These are phyloP conservation scores for Sarocladiaceae sp. DNA, from an alignment of 2,329 filamentous ascomycete species.

Conservation along the genomic window DNA sequence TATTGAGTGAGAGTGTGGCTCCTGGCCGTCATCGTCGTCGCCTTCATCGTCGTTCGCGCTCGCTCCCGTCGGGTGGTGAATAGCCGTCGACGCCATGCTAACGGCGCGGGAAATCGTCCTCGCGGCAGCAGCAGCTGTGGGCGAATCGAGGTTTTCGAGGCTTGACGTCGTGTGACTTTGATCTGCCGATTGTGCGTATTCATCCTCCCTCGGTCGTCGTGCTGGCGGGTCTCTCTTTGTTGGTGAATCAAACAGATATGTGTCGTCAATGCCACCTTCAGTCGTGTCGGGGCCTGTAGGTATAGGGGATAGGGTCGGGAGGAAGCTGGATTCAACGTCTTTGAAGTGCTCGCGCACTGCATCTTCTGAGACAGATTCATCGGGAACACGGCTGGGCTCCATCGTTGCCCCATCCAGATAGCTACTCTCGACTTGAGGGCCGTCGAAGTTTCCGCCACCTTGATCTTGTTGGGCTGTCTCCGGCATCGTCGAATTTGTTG, in stretches of 20 bases:
- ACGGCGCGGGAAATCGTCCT: slow-evolving; percentile 49
- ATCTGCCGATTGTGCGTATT: slow-evolving; percentile 20
- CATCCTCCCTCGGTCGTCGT: slow-evolving; percentile 1
- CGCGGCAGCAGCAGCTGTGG: slow-evolving; percentile 50
- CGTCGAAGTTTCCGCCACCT: too few relatives aligned
- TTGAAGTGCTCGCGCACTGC: slow-evolving; percentile 53
- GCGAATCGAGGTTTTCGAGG: slow-evolving; percentile 51
- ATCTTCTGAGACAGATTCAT: slow-evolving; percentile 49
- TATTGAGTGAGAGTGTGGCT: neutral
- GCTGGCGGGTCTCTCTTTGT: slow-evolving; percentile 29
- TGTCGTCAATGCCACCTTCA: slow-evolving; percentile 44
- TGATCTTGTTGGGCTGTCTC: neutral
- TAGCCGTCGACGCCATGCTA: slow-evolving; percentile 31
- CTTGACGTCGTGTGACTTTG: slow-evolving; percentile 41
- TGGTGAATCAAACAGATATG: slow-evolving; percentile 52
- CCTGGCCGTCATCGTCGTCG: slow-evolving; percentile 15
- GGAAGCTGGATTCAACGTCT: slow-evolving; percentile 64
- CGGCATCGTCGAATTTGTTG: neutral
- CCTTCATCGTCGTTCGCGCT: slow-evolving; percentile 22
- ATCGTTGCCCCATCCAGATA: slow-evolving; percentile 36
- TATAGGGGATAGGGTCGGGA: slow-evolving; percentile 54
- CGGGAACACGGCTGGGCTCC: slow-evolving; percentile 26
- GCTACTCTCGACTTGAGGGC: slow-evolving; percentile 21
- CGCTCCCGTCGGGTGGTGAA: slow-evolving; percentile 5
- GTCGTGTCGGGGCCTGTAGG: slow-evolving; percentile 36